These are phyloP conservation scores for Colletotrichum tofieldiae DNA, from an alignment of 2,329 filamentous ascomycete species.

Conservation along the genomic window DNA sequence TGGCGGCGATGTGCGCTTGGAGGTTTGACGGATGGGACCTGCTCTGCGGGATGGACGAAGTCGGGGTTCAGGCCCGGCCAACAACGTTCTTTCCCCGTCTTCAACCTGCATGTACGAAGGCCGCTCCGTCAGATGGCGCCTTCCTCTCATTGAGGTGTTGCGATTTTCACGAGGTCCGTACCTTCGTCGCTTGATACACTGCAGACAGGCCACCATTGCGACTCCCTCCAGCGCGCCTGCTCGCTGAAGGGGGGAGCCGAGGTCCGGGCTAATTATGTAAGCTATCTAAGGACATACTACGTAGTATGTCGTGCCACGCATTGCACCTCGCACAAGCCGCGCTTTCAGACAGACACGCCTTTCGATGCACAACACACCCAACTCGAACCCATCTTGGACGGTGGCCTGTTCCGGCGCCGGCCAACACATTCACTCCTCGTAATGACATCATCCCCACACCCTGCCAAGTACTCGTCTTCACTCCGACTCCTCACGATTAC, in stretches of 20 bases:
- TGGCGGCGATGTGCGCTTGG: conserved; percentile 4
- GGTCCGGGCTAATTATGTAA: not conserved
- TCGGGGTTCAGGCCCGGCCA: not conserved
- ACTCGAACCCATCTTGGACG: too few relatives aligned
- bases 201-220: not conserved
- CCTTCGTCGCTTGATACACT: not conserved
- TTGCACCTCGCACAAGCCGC: too few relatives aligned
- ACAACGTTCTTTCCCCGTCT: not conserved
- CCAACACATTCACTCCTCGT: not conserved
- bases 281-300: too few relatives aligned
- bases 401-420: not conserved
- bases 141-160: not conserved
- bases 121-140: too few relatives aligned
- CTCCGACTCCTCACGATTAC: not conserved
- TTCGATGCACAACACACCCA: too few relatives aligned
- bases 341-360: too few relatives aligned
- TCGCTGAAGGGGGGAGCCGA: not conserved
- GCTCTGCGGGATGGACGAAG: not conserved
- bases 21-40: not conserved
- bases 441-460: not conserved
- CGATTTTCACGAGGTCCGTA: conserved; percentile 17
- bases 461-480: not conserved
- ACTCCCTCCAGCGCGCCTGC: not conserved
- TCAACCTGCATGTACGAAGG: not conserved
- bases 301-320: too few relatives aligned